Base-by-base conservation (phyloP, 441 rosid genomes). In the Rhodomyrtus psidioides region DNA sequence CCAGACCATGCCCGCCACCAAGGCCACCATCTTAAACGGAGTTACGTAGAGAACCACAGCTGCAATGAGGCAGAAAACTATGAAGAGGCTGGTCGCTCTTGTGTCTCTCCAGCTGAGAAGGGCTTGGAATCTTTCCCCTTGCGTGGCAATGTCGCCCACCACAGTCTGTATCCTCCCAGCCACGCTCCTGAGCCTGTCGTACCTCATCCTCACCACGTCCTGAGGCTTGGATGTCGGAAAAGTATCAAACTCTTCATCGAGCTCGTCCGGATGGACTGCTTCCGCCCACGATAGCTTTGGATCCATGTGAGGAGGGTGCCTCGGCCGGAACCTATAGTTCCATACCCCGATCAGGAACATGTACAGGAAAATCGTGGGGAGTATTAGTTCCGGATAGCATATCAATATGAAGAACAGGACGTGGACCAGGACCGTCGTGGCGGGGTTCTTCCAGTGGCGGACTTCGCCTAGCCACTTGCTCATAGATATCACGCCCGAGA, bases 251-350 rank as follows among this genome's bases (percentile, higher is more conserved):
- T 94, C 96, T 84, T 93, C 96, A 21, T 94, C 96, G 16, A 94
- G 89, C 84, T 94, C 96, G 70, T 94, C 96, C 0, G 93, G 87
- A 30, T 87, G 92, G 84, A 89, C 94, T 0, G 93, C 94, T 87
- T 94, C 96, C 49, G 96, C 93, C 91, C 94, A 92, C 15, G 96
- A 94, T 74, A 94, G 89, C 88, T 93, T 93, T 23, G 93, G 93
- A 59, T 94, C 96, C 95, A 94, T 94, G 82, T 94, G 94, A 39
- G 94, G 87, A 58, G 96, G 96, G 89, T 91, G 93, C 42, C 95
- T 88, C 0, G 93, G 90, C 51, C 93, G 93, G 86, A 87, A 89
- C 49, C 93, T 70, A 84, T 91, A 94, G 82, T 91, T 93, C 95
- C 96, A 93, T 30, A 94, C 82, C 53, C 95, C 96, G 44, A 94